A percentile compares a stretch with the other conserved stretches of the same genome.
Conservation (phyloP, 257 asterid species). For the Eustoma russellianum region DNA sequence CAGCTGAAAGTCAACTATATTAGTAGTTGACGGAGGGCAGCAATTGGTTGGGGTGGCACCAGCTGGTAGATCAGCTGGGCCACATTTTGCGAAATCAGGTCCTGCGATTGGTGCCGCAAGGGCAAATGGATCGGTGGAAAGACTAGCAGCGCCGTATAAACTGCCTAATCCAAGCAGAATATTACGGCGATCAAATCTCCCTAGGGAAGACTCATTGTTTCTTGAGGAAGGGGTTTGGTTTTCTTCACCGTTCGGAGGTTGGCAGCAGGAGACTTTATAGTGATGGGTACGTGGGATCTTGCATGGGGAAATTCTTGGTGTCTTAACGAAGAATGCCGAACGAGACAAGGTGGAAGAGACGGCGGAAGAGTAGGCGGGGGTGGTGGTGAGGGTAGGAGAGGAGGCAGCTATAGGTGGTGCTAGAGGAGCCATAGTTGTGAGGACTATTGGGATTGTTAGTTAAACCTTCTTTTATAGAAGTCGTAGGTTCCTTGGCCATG, state of each 20-base stretch:
- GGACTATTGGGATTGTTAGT: not conserved
- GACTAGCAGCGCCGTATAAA: constrained; percentile 51
- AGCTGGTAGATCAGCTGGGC: constrained; percentile 54
- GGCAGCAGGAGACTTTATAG: constrained; percentile 39
- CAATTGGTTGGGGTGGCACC: constrained; percentile 57
- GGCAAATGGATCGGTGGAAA: constrained; percentile 38
- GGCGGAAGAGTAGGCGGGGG: constrained; percentile 2
- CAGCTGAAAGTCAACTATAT: constrained; percentile 38
- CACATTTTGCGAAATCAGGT: constrained; percentile 69
- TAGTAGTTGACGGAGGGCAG: constrained; percentile 47
- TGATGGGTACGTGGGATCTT: constrained; percentile 11
- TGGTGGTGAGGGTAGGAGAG: constrained; percentile 11
- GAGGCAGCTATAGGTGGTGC: constrained; percentile 17
- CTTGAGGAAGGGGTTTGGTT: constrained; percentile 13
- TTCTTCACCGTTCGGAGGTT: constrained; percentile 20
- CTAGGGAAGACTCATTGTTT: constrained; percentile 3
- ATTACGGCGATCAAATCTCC: constrained; percentile 43
- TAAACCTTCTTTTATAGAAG: constrained; percentile 1
- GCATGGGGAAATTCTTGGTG: constrained; percentile 10
- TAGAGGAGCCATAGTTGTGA: constrained; percentile 40
- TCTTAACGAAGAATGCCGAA: constrained; percentile 18
- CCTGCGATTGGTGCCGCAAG: constrained; percentile 49
- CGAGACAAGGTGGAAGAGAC: constrained; percentile 9
- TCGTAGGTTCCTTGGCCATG: not conserved
- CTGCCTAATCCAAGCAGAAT: constrained; percentile 49